Base-by-base conservation (phyloP, 371 early-diverging fungal species). In the Circinella umbellata region DNA sequence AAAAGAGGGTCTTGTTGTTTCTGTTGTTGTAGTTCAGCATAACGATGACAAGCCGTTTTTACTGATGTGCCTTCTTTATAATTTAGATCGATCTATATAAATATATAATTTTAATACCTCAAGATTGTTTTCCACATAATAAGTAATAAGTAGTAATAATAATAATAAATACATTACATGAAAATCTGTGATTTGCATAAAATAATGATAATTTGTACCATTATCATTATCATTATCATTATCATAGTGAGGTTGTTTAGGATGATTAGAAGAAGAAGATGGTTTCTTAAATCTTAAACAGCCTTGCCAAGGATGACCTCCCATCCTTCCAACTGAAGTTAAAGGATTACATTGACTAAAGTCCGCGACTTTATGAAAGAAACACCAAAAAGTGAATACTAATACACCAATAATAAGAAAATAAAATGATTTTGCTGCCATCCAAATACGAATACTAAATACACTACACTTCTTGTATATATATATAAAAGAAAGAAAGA, bases 121-220 rank as follows among this genome's bases (percentile, higher is more conserved):
- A n/a, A n/a, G n/a, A n/a, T n/a, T n/a, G n/a, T n/a, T n/a, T n/a
- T n/a, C n/a, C n/a, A n/a, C n/a, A n/a, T n/a, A n/a, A n/a, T n/a
- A n/a, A n/a, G n/a, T n/a, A n/a, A n/a, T n/a, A n/a, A n/a, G n/a
- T n/a, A n/a, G n/a, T n/a, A n/a, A 34, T 42, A 63, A 46, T 42
- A 63, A 63, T 34, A 20, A n/a, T 11, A 6, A 14, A 59, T 67
- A 20, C 20, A 63, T 81, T 76, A 89, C 83, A 74, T 93, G 93
- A 66, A 93, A 79, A 69, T 93, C 93, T 3, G 92, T 93, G 18
- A 93, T 91, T 68, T 93, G 93, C 47, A 93, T 73, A 69, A 90
- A 93, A 49, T 81, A 81, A 0, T 89, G 89, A 64, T 76, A 63
- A 27, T 62, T 67, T 36, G 42, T 7, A 4, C 27, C 36, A 4